A percentile compares a stretch with the other conserved stretches of the same genome.
phyloP scores from a whole-genome alignment of 169 alveolate species.

The Eimeria tenella region DNA sequence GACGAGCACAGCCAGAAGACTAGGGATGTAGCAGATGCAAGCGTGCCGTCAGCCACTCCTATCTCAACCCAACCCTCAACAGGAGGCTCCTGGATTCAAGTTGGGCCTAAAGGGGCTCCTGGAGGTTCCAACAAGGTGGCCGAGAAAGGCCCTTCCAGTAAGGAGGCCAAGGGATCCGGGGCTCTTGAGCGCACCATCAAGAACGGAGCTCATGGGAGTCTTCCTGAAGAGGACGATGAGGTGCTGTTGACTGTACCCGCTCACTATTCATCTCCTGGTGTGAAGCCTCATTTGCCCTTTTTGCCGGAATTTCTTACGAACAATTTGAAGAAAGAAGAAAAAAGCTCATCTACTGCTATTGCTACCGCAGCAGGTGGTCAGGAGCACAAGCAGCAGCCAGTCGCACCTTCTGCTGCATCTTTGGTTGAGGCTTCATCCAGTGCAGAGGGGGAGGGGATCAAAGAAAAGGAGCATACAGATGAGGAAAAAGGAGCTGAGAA shows the following conservation, averaged over 20 bases:
- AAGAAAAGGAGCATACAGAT: neutral
- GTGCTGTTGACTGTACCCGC: neutral
- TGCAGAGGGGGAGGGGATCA: neutral
- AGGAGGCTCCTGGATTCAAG: neutral
- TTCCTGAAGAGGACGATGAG: neutral
- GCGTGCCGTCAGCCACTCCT: neutral
- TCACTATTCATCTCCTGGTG: neutral
- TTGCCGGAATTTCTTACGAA: neutral
- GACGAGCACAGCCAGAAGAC: too few species aligned
- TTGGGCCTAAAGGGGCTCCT: neutral
- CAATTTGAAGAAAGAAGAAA: neutral
- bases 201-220: too few species aligned
- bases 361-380: neutral
- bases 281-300: conserved; percentile 18
- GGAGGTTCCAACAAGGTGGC: neutral
- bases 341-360: neutral
- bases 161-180: too few species aligned
- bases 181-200: too few species aligned
- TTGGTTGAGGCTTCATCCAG: conserved; percentile 32
- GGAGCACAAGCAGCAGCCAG: neutral
- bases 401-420: conserved; percentile 6
- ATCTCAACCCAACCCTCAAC: neutral
- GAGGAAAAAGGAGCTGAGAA: conserved; percentile 12
- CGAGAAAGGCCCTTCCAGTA: neutral
- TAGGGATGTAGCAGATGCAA: neutral